A percentile compares a stretch with the other conserved stretches of the same genome.
Evolutionary conservation across 2,329 filamentous ascomycete species (phyloP).

Genomic region (Penicillium polonicum): DNA sequence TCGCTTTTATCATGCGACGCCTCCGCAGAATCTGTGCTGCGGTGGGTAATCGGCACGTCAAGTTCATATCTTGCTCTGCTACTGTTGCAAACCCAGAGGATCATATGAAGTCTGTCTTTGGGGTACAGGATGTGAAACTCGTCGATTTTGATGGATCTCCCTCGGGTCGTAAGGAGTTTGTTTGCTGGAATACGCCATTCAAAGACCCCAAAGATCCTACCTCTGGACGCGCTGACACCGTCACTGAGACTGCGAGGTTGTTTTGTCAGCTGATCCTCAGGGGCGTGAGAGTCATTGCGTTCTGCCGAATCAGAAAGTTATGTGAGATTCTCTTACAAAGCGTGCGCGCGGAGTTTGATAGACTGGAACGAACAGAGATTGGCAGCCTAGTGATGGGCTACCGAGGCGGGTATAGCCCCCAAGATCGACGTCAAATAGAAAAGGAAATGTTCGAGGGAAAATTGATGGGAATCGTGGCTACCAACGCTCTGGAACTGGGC

Average conservation of each 20-base stretch:
- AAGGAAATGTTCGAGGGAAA: slow-evolving; percentile 96
- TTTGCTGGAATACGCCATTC: slow-evolving; percentile 97
- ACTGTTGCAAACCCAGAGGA: slow-evolving; percentile 89
- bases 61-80: slow-evolving; percentile 93
- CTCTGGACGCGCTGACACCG: slow-evolving; percentile 78
- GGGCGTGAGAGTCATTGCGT: slow-evolving; percentile 88
- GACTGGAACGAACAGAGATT: slow-evolving; percentile 71
- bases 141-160: slow-evolving; percentile 93
- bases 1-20: slow-evolving; percentile 91
- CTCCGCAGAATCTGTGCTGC: slow-evolving; percentile 85
- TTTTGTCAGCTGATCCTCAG: slow-evolving; percentile 87
- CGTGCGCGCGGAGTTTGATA: slow-evolving; percentile 72
- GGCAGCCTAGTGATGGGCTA: slow-evolving; percentile 88
- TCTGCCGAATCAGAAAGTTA: slow-evolving; percentile 82
- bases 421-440: slow-evolving; percentile 85
- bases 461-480: slow-evolving; percentile 88
- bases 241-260: slow-evolving; percentile 81
- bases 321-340: slow-evolving; percentile 82
- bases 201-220: slow-evolving; percentile 84
- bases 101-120: slow-evolving; percentile 94
- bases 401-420: slow-evolving; percentile 87
- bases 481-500: slow-evolving; percentile 86
- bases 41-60: slow-evolving; percentile 78
- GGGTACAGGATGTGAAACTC: slow-evolving; percentile 74
- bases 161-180: slow-evolving; percentile 85